Conservation (phyloP, 805 yeast species). For the Candida adriatica region DNA sequence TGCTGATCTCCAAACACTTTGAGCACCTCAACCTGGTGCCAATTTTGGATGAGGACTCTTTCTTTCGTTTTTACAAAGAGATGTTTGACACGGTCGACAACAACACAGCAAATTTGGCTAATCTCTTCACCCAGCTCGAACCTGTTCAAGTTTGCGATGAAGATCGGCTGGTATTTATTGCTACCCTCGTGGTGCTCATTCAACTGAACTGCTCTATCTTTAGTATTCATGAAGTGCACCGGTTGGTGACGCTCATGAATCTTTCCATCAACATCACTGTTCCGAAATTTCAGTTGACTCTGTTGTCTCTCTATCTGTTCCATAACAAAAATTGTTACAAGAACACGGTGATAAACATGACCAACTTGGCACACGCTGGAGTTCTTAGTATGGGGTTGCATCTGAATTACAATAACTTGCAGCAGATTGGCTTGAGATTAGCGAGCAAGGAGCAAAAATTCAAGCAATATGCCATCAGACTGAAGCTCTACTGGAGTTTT, state of each 20-base stretch:
- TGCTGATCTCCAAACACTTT: slow-evolving; percentile 22
- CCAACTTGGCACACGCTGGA: slow-evolving; percentile 15
- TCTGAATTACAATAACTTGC: slow-evolving; percentile 21
- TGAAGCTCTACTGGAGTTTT: slow-evolving; percentile 39
- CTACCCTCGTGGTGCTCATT: slow-evolving; percentile 34
- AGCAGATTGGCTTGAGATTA: slow-evolving; percentile 6
- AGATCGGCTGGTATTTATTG: slow-evolving; percentile 22
- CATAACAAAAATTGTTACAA: slow-evolving; percentile 23
- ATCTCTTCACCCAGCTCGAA: slow-evolving; percentile 2
- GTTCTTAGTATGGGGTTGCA: slow-evolving; percentile 24
- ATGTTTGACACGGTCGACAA: slow-evolving; percentile 15
- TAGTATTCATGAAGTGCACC: slow-evolving; percentile 23
- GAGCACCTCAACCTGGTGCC: slow-evolving; percentile 22
- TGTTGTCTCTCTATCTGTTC: slow-evolving; percentile 21
- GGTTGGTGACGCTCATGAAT: slow-evolving; percentile 15
- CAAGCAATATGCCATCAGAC: slow-evolving; percentile 21
- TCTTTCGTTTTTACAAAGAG: slow-evolving; percentile 18
- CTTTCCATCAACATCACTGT: slow-evolving; percentile 14
- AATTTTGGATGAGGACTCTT: slow-evolving; percentile 20
- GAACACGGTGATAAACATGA: slow-evolving; percentile 18
- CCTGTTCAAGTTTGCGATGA: slow-evolving; percentile 14
- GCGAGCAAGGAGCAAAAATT: slow-evolving; percentile 11
- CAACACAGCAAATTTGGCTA: slow-evolving; percentile 13
- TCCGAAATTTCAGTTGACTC: slow-evolving; percentile 18
- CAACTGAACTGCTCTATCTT: slow-evolving; percentile 24